These are phyloP conservation scores for Ceratocystis diversiconidia DNA, from an alignment of 2,329 filamentous ascomycete species.

Conservation along the genomic window DNA sequence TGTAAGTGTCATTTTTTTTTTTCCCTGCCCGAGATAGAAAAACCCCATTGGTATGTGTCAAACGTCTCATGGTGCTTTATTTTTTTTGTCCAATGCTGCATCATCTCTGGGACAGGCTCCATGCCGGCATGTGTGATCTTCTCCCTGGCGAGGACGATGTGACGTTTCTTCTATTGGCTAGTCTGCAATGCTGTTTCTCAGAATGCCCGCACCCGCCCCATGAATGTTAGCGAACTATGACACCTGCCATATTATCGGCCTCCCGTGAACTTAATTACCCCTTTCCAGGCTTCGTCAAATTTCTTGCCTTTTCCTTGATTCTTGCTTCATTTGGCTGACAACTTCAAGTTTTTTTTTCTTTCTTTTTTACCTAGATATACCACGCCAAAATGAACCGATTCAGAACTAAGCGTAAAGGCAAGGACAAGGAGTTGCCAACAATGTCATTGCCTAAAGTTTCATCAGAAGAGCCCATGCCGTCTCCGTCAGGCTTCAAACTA, in stretches of 20 bases:
- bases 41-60: neutral
- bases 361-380: slow-evolving; percentile 1
- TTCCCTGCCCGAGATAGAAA: neutral
- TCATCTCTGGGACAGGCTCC: neutral
- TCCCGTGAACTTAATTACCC: neutral
- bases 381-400: slow-evolving; percentile 56
- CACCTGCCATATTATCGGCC: neutral
- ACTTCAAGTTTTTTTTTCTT: neutral
- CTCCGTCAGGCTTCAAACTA: slow-evolving; percentile 30
- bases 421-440: slow-evolving; percentile 40
- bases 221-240: neutral
- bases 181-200: neutral
- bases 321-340: too few species aligned
- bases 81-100: neutral
- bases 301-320: neutral
- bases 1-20: neutral
- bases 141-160: neutral
- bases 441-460: slow-evolving; percentile 30
- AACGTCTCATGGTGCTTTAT: neutral
- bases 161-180: neutral
- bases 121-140: neutral
- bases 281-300: too few species aligned
- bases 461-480: slow-evolving; percentile 34
- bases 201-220: neutral
- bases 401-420: slow-evolving; percentile 55